Conservation (phyloP, 73 alveolate species). For the Tetrahymena elliotti region DNA sequence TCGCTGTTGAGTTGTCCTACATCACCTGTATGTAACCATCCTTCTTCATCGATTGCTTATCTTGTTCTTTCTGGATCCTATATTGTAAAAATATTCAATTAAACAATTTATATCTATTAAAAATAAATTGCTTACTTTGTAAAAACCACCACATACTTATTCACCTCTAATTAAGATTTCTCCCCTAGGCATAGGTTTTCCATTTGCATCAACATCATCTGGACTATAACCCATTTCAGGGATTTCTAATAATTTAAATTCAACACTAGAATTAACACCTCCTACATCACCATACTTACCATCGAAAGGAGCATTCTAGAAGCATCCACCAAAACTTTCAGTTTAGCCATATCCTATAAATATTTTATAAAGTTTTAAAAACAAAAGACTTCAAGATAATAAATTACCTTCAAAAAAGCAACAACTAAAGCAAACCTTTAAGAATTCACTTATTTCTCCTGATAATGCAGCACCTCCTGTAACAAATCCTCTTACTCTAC, state of each 20-base stretch:
- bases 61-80: conserved; percentile 71
- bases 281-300: conserved; percentile 72
- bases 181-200: conserved; percentile 79
- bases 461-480: conserved; percentile 86
- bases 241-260: conserved; percentile 68
- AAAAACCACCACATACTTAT: conserved; percentile 73
- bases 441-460: conserved; percentile 61
- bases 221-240: conserved; percentile 75
- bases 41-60: conserved; percentile 76
- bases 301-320: conserved; percentile 48
- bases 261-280: conserved; percentile 56
- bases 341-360: conserved; percentile 85
- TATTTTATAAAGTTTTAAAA: neutral
- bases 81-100: neutral
- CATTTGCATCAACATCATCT: conserved; percentile 70
- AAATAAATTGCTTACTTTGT: conserved; percentile 22
- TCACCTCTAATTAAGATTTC: conserved; percentile 79
- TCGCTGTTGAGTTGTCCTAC: conserved; percentile 57
- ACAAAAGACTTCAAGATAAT: neutral
- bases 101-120: neutral
- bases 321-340: conserved; percentile 80
- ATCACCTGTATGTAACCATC: conserved; percentile 98
- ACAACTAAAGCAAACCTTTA: conserved; percentile 56
- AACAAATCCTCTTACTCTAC: conserved; percentile 68
- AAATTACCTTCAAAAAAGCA: conserved; percentile 60